Evolutionary conservation across 495 filamentous ascomycete species (phyloP), one percentile per base, ranked within the genome.

Genomic region (Tuber brumale): DNA sequence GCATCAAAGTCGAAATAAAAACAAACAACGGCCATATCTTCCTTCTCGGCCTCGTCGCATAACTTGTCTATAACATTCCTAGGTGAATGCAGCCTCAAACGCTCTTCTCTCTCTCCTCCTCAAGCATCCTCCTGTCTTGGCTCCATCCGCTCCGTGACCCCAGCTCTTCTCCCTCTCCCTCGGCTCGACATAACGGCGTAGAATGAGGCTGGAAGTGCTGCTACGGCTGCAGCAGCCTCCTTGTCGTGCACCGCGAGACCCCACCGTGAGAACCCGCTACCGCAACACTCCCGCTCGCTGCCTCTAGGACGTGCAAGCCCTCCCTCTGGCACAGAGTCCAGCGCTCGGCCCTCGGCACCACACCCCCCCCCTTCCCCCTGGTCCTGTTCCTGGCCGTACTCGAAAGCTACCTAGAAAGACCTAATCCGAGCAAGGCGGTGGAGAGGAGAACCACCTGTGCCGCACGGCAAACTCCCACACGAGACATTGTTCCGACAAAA

Each of bases 301-400:
- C 80, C 21, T 82, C 37, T 3, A 37, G 79, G 76, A 43, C 76
- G 2, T 70, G 69, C 7, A 81, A 71, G 75, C 74, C 81, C 72
- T 70, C 81, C 31, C 72, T 81, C 23, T 81, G 73, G 71, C 75
- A 76, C 12, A 70, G 46, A 8, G 81, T 82, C 0, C 82, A 85
- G 6, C 74, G 75, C 35, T 76, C 83, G 21, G 85, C 84, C 31
- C 71, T 77, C 81, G 48, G 83, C 79, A 61, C 72, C 76, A 48
- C 79, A 14, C 72, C 83, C 69, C 39, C 82, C 70, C 44, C 75
- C 35, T 44, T 82, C 76, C 70, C 85, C 9, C 79, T 82, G 12
- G 82, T 85, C 41, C 73, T 85, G 0, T 85, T 85, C 71, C 77
- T 84, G 42, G 78, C 82, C 0, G 80, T 85, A 23, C 72, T 85